Evolutionary conservation across 345 rosid genomes (phyloP).

Genomic region (Citrus reticulata): DNA sequence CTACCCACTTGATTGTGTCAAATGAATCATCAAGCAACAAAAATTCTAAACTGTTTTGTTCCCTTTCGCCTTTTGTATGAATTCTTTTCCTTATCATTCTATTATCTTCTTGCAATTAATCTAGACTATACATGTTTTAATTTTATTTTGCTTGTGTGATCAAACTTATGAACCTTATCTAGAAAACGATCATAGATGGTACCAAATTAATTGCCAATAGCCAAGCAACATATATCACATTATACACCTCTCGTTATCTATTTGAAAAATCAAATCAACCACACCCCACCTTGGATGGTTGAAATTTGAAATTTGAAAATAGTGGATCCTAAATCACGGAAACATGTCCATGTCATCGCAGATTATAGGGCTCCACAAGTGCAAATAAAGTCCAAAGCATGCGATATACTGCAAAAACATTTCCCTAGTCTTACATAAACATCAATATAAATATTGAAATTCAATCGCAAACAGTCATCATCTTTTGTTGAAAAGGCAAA

Average conservation of each 20-base stretch:
- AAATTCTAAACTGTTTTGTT: not conserved
- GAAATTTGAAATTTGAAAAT: not conserved
- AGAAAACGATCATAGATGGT: not conserved
- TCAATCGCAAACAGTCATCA: not conserved
- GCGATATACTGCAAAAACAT: not conserved
- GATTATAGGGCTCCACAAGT: not conserved
- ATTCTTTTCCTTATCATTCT: not conserved
- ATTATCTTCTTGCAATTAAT: not conserved
- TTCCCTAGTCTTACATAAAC: conserved; percentile 9
- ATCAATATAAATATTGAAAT: not conserved
- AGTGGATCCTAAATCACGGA: conserved; percentile 41
- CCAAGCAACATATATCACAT: not conserved
- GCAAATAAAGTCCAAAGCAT: not conserved
- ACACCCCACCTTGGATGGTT: conserved; percentile 17
- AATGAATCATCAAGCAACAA: not conserved
- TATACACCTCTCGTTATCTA: not conserved
- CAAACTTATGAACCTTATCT: not conserved
- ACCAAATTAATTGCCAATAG: not conserved
- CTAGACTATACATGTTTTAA: not conserved
- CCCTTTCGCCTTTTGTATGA: not conserved
- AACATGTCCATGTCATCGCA: conserved; percentile 17
- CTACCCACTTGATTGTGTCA: not conserved
- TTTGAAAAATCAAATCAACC: not conserved
- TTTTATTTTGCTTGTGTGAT: not conserved
- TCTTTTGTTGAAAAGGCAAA: not conserved